Base-by-base conservation (phyloP, 2,329 filamentous ascomycete species). In the Arthroderma uncinatum region DNA sequence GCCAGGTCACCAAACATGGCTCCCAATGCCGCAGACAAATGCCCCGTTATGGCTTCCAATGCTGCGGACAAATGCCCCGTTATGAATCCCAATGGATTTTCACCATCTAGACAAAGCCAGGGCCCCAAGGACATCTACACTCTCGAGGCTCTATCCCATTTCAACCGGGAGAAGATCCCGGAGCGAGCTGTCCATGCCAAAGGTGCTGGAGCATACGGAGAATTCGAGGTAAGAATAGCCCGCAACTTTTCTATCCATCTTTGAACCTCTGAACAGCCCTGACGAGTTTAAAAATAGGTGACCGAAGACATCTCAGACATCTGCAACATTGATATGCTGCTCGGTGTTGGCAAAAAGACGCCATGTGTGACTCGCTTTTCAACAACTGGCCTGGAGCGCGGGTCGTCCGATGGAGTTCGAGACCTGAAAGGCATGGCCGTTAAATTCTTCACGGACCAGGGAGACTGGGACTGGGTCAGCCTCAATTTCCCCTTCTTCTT, bases 371-470 rank as follows among this genome's bases (percentile, higher is more conserved):
- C 33, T 7, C 52, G 52, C n/a, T 54, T 54, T n/a, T 54, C 52
- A 37, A 54, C 52, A 23, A 54, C 52, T 14, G 52, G 52, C 14
- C 52, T 54, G 10, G 52, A 54, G 52, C 52, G 52, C 16, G 52
- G 52, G 12, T 54, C 52, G 9, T 54, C 52, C n/a, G 52, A 54
- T 14, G 36, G 33, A 37, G 36, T 54, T n/a, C 33, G 52, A 37
- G 52, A 54, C 10, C 14, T 54, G 33, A 54, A 54, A 16, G 52
- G 52, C 19, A 37, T 54, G 65, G 76, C 82, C 0, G 76, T 86
- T 57, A 86, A 86, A 71, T 82, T 86, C 69, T 74, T 80, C 14
- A 85, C 83, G 0, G 78, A 81, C 7, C 80, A 85, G 61, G 83
- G 82, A 19, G 85, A 85, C 60, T 84, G 79, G 76, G 82, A 85